Evolutionary conservation across 1,284 basidiomycete genomes (phyloP).

Genomic region (Ganoderma lucidum): DNA sequence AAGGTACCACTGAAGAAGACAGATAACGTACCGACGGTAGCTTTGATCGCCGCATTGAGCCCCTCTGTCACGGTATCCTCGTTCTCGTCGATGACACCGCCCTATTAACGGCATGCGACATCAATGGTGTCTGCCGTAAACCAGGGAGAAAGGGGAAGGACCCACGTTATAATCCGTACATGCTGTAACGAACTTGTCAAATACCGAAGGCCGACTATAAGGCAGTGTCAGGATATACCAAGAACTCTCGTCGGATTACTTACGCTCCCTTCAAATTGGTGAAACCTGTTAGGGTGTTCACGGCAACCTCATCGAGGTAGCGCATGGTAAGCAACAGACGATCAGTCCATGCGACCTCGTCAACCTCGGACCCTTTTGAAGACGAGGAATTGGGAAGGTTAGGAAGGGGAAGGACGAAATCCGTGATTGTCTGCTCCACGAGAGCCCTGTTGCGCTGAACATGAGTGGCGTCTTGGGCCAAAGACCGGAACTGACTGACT

Average conservation of each 20-base stretch:
- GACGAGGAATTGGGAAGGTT: slow-evolving; percentile 49
- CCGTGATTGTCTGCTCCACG: slow-evolving; percentile 72
- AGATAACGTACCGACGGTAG: slow-evolving; percentile 59
- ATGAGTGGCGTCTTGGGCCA: background rate
- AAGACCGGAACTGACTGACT: slow-evolving; percentile 49
- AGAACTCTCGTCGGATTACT: slow-evolving; percentile 41
- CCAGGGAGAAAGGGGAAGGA: slow-evolving; percentile 15
- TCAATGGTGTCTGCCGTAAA: background rate
- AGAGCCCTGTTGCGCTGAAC: slow-evolving; percentile 50
- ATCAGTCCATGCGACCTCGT: slow-evolving; percentile 89
- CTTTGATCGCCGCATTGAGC: slow-evolving; percentile 63
- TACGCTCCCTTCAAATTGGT: slow-evolving; percentile 69
- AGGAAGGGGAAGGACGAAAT: slow-evolving; percentile 86
- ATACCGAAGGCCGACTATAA: slow-evolving; percentile 68
- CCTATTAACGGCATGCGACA: slow-evolving; percentile 52
- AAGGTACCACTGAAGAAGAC: background rate
- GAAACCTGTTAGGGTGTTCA: slow-evolving; percentile 66
- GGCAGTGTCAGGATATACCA: background rate
- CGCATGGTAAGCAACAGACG: slow-evolving; percentile 80
- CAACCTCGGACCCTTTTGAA: slow-evolving; percentile 67
- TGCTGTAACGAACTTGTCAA: slow-evolving; percentile 70
- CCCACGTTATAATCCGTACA: slow-evolving; percentile 86
- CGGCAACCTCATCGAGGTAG: slow-evolving; percentile 68
- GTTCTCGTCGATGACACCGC: slow-evolving; percentile 85
- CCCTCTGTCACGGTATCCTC: slow-evolving; percentile 68